Percentiles rank a stretch among this genome's conserved stretches.
Conservation (phyloP, 306 rosid genomes). For the Corylus heterophylla region DNA sequence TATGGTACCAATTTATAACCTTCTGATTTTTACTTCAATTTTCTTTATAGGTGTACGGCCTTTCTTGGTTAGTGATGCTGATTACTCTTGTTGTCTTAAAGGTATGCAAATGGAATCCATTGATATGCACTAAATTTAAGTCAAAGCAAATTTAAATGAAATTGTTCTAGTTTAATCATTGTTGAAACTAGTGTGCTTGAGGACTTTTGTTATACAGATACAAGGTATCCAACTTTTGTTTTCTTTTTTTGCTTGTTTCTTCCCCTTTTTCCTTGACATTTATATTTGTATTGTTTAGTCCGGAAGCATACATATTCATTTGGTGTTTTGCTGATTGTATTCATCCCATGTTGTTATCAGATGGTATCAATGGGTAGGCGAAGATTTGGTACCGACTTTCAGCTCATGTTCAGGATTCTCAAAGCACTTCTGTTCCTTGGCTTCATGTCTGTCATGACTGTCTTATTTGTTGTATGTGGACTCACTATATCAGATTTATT, state of each 20-base stretch:
- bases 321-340: slow-evolving; percentile 15
- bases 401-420: slow-evolving; percentile 91
- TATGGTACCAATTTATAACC: slow-evolving; percentile 26
- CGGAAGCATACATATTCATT: slow-evolving; percentile 1
- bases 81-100: slow-evolving; percentile 71
- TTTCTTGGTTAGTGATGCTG: slow-evolving; percentile 81
- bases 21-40: slow-evolving; percentile 1
- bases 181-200: no score
- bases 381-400: slow-evolving; percentile 88
- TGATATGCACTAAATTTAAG: slow-evolving; percentile 8
- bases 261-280: not conserved
- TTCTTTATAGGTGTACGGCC: slow-evolving; percentile 54
- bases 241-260: not conserved
- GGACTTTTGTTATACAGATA: no score
- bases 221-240: not conserved
- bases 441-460: slow-evolving; percentile 89
- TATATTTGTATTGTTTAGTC: not conserved
- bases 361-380: slow-evolving; percentile 96
- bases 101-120: slow-evolving; percentile 46
- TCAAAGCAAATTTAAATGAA: slow-evolving; percentile 1
- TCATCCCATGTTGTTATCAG: slow-evolving; percentile 43
- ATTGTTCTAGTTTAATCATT: not conserved
- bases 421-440: slow-evolving; percentile 93
- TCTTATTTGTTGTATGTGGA: slow-evolving; percentile 83
- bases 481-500: slow-evolving; percentile 84